These are phyloP conservation scores for Schoenoplectus tabernaemontani DNA, from an alignment of 202 grass and related monocot genomes.

Conservation along the genomic window DNA sequence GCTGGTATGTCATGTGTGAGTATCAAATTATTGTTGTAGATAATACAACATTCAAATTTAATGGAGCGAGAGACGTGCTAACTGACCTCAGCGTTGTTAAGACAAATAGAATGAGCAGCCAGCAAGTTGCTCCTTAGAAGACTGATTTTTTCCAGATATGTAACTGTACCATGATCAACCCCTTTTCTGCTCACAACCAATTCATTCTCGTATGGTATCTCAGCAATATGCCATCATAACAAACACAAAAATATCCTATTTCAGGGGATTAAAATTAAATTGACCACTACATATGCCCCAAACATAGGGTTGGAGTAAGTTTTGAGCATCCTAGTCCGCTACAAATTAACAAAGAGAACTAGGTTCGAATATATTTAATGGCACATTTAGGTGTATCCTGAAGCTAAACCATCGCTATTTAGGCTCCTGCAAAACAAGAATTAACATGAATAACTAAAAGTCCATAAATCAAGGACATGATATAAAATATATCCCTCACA, in stretches of 20 bases:
- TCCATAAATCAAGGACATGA: not conserved
- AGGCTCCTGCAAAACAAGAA: not conserved
- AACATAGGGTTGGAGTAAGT: not conserved
- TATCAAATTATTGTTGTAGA: not conserved
- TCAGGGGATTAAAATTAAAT: not conserved
- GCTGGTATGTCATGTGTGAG: not conserved
- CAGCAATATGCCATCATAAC: constrained; percentile 66
- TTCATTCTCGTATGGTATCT: constrained; percentile 92
- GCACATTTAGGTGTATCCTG: not conserved
- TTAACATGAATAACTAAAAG: not conserved
- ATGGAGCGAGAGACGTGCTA: not conserved
- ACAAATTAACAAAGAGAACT: not conserved
- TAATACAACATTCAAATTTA: constrained; percentile 10
- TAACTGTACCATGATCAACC: constrained; percentile 83
- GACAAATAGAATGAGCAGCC: constrained; percentile 82
- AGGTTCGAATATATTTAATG: not conserved
- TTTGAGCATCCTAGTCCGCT: not conserved
- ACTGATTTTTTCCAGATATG: constrained; percentile 85
- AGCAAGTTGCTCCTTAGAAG: constrained; percentile 78
- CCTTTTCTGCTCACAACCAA: constrained; percentile 53
- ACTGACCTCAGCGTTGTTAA: constrained; percentile 72
- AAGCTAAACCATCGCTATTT: not conserved
- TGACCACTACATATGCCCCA: not conserved
- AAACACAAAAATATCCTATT: constrained; percentile 9
- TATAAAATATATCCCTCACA: not conserved